Evolutionary conservation across 1,284 basidiomycete species (phyloP).

Genomic region (Ustilago sp.): DNA sequence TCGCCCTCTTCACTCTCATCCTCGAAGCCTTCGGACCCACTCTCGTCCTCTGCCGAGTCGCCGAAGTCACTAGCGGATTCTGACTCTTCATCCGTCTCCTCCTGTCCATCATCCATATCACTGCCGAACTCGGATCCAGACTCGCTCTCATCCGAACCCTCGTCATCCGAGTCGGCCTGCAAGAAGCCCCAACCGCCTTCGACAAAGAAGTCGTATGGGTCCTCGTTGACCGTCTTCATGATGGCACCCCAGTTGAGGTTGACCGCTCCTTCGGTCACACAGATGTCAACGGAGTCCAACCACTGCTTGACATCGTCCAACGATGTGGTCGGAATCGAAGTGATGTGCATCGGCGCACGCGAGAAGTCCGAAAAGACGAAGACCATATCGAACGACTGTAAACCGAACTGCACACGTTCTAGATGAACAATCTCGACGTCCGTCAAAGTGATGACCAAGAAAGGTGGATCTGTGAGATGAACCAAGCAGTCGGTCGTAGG

Average conservation of each 20-base stretch:
- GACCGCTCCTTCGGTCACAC: conserved; percentile 94
- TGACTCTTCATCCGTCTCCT: conserved; percentile 62
- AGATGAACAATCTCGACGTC: conserved; percentile 97
- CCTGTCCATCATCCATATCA: conserved; percentile 66
- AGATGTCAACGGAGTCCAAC: conserved; percentile 93
- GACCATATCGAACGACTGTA: conserved; percentile 97
- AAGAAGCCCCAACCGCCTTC: conserved; percentile 96
- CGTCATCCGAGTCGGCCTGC: conserved; percentile 54
- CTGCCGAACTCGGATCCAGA: conserved; percentile 67
- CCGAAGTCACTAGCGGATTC: conserved; percentile 68
- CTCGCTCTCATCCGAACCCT: conserved; percentile 54
- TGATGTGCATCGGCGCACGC: conserved; percentile 79
- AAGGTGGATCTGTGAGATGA: conserved; percentile 93
- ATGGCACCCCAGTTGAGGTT: conserved; percentile 98
- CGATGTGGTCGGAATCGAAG: conserved; percentile 62
- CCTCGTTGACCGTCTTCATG: conserved; percentile 71
- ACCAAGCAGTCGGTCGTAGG: conserved; percentile 98
- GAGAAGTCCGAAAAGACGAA: conserved; percentile 97
- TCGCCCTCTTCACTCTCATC: conserved; percentile 75
- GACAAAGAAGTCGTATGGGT: conserved; percentile 94
- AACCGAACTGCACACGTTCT: conserved; percentile 94
- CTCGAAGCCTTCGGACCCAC: conserved; percentile 77
- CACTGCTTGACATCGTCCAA: conserved; percentile 73
- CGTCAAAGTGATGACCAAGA: conserved; percentile 91
- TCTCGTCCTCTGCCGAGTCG: conserved; percentile 62